phyloP scores from a whole-genome alignment of 106 monocot genomes.

The Triglochin maritima region DNA sequence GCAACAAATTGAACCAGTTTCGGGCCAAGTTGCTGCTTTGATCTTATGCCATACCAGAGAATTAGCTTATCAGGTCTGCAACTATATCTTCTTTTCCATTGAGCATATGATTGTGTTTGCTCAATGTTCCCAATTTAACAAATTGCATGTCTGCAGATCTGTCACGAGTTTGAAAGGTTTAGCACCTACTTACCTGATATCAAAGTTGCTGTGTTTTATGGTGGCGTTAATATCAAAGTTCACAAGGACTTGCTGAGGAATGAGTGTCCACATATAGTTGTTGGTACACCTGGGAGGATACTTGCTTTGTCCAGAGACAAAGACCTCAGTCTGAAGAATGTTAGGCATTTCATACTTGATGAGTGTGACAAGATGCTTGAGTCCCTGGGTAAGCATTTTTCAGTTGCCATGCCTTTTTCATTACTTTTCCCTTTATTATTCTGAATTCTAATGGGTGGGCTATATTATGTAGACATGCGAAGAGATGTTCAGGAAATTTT shows the following conservation, averaged over 20 bases:
- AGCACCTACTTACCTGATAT: constrained; percentile 79
- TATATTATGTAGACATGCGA: constrained; percentile 74
- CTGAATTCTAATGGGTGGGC: constrained; percentile 3
- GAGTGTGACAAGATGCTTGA: constrained; percentile 99
- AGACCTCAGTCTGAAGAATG: constrained; percentile 88
- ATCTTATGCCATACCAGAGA: constrained; percentile 95
- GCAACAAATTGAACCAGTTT: constrained; percentile 93
- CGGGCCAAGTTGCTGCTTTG: constrained; percentile 92
- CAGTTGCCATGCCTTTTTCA: constrained; percentile 6
- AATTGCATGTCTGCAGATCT: constrained; percentile 46
- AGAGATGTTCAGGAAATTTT: constrained; percentile 99
- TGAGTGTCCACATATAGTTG: constrained; percentile 97
- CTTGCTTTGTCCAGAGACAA: constrained; percentile 88
- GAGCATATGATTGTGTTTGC: not conserved
- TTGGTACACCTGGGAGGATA: constrained; percentile 97
- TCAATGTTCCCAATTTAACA: not conserved
- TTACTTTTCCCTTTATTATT: not conserved
- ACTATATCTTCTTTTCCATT: not conserved
- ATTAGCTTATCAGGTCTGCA: constrained; percentile 82
- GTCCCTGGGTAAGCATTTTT: constrained; percentile 44
- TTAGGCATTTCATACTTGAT: constrained; percentile 98
- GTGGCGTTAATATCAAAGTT: constrained; percentile 75
- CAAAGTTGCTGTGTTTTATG: constrained; percentile 96
- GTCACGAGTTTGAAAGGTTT: constrained; percentile 97
- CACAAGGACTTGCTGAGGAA: constrained; percentile 95